Evolutionary conservation across 1,284 basidiomycete species (phyloP).

Genomic region (Rhizoctonia solani): DNA sequence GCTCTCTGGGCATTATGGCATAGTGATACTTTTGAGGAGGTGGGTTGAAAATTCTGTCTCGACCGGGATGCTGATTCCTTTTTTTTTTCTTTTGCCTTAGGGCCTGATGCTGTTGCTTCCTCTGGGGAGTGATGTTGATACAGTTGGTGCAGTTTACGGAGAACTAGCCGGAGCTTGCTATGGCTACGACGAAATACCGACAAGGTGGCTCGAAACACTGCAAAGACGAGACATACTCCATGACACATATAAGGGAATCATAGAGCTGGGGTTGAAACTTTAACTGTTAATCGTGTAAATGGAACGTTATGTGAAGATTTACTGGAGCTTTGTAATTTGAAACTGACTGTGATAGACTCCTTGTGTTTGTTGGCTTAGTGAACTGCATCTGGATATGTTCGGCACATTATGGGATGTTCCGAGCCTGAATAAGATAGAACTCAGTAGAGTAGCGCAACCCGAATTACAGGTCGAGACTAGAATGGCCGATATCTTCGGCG

Average conservation of each 20-base stretch:
- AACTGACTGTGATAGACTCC: no score
- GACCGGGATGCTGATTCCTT: background rate
- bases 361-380: no score
- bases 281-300: background rate
- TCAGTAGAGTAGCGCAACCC: no score
- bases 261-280: constrained; percentile 2
- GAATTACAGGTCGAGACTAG: no score
- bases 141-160: constrained; percentile 37
- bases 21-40: constrained; percentile 36
- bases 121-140: constrained; percentile 38
- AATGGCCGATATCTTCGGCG: no score
- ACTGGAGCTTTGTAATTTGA: no score
- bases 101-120: constrained; percentile 34
- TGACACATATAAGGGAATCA: constrained; percentile 15
- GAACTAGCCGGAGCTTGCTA: constrained; percentile 34
- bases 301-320: background rate
- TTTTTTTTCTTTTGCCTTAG: constrained; percentile 8
- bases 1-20: constrained; percentile 37
- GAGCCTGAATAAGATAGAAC: no score
- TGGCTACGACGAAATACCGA: constrained; percentile 34
- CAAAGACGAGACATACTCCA: constrained; percentile 27
- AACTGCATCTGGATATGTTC: no score
- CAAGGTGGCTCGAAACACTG: constrained; percentile 33
- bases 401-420: no score
- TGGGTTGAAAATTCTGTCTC: background rate